Base-by-base conservation (phyloP, 352 stramenopile genomes). In the Globisporangium takayamanum region DNA sequence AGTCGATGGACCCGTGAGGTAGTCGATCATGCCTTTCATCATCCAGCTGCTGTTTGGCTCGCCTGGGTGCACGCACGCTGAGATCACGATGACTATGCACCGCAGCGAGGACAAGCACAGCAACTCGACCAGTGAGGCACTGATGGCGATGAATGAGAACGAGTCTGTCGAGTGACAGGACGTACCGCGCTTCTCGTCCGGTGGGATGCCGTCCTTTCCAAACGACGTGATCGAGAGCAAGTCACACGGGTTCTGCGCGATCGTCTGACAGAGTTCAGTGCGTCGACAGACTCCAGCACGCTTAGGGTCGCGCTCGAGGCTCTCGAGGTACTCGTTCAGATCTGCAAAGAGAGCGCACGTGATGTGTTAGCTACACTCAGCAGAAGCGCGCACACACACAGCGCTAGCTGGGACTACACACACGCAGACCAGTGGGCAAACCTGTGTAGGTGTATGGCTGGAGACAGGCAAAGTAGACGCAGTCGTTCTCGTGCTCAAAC, bases 11-110 rank as follows among this genome's bases (percentile, higher is more conserved):
- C 84, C 74, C 4, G 84, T 93, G 30, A 97, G 70, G 63, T 94
- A 96, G 48, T 94, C 74, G n/a, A 97, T 60, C 68, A 97, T 86
- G n/a, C 91, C 91, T 53, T 97, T 80, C 84, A 97, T 96, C 72
- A 97, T 94, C 77, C 85, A 97, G 50, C 79, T 94, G 39, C 81
- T 86, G 63, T 95, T 95, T 5, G 84, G 73, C 59, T 97, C 90
- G 5, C 88, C 88, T 0, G 90, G 89, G 55, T 97, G 90, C 2
- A 97, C 88, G n/a, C 90, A 68, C 2, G 82, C 85, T 3, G 80
- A 91, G 36, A 97, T 41, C n/a, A 97, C 80, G 37, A 96, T 88
- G 18, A 89, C 81, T 85, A 12, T 0, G 5, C 6, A 12, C 33
- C 33, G 33, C 33, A 39, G 33, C 28, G 28, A 33, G 57, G 10